Evolutionary conservation across 2,329 filamentous ascomycete genomes (phyloP), one percentile per base, ranked within the genome.

Genomic region (Tolypocladium inflatum): DNA sequence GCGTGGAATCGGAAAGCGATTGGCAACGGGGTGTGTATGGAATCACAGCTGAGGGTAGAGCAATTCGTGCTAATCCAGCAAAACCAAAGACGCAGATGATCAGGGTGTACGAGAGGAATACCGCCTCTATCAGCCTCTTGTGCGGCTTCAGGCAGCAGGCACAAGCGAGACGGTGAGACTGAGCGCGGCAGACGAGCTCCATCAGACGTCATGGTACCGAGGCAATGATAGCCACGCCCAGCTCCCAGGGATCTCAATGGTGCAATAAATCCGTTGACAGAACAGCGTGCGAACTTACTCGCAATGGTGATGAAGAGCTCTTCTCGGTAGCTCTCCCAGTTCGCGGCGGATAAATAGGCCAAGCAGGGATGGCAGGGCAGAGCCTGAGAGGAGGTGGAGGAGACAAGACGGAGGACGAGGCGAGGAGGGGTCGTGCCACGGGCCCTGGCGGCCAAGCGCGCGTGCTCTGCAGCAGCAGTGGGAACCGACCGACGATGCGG

Each of bases 351-450:
- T 21, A 43, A 15, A 30, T 37, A 9, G 41, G 54, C 54, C 39
- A 55, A 45, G 39, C 54, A 21, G 11, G 17, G 54, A 55, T 43
- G 38, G 21, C 39, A 45, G 21, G 54, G 19, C 26, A 26, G 26
- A 37, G 30, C 42, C 13, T n/a, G 35, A 35, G 11, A 8, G n/a
- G 21, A n/a, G 38, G 51, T 39, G 45, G 56, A 57, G 50, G 45
- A 50, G 17, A n/a, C 48, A 39, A 38, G 30, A 4, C 39, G 53
- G 51, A 50, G 17, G 50, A 23, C 17, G 56, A 42, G 13, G 37
- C 2, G 52, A 54, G 26, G 51, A 59, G 51, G 55, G 58, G 52
- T 54, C 52, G 43, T 54, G 51, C 55, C 48, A 51, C 30, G 26
- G 48, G 30, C 48, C 26, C 30, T 50, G 45, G 45, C 15, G 45